These are phyloP conservation scores for Hirsutella rhossiliensis DNA, from an alignment of 2,329 filamentous ascomycete genomes.

Conservation along the genomic window DNA sequence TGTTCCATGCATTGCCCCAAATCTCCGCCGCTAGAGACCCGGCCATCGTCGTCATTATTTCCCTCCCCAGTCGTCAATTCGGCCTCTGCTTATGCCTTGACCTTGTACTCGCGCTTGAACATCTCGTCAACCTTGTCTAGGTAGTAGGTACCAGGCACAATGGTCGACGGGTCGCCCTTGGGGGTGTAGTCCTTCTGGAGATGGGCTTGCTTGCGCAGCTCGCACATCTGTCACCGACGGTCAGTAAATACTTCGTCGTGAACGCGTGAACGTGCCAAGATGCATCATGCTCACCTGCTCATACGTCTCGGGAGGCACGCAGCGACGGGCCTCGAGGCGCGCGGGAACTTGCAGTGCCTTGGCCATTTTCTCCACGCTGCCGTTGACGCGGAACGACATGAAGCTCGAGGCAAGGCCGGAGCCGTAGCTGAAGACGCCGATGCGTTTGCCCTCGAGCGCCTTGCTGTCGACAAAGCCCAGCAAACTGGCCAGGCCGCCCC, in stretches of 20 bases:
- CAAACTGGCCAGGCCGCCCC: constrained; percentile 62
- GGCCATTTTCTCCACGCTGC: constrained; percentile 55
- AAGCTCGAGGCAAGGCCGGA: constrained; percentile 63
- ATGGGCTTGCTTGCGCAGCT: constrained; percentile 72
- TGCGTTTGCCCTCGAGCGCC: constrained; percentile 56
- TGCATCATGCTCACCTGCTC: constrained; percentile 49
- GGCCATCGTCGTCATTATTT: too few relatives aligned
- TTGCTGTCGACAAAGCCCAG: constrained; percentile 52
- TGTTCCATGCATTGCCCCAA: too few relatives aligned
- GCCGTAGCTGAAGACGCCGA: constrained; percentile 70
- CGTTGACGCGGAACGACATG: constrained; percentile 60
- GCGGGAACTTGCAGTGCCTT: constrained; percentile 59
- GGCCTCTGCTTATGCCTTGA: constrained; percentile 50
- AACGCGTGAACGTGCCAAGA: too few relatives aligned
- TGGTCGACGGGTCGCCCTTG: constrained; percentile 52
- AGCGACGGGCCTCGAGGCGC: constrained; percentile 52
- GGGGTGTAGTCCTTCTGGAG: constrained; percentile 70
- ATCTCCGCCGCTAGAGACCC: too few relatives aligned
- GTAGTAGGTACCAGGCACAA: constrained; percentile 62
- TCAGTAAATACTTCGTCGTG: constrained; percentile 9
- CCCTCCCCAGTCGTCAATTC: neutral
- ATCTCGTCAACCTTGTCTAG: constrained; percentile 71
- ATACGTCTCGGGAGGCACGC: constrained; percentile 59
- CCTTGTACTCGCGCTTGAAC: constrained; percentile 68
- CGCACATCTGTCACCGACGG: constrained; percentile 49